Base-by-base conservation (phyloP, 2,329 filamentous ascomycete species). In the Lachnellula subtilissima region DNA sequence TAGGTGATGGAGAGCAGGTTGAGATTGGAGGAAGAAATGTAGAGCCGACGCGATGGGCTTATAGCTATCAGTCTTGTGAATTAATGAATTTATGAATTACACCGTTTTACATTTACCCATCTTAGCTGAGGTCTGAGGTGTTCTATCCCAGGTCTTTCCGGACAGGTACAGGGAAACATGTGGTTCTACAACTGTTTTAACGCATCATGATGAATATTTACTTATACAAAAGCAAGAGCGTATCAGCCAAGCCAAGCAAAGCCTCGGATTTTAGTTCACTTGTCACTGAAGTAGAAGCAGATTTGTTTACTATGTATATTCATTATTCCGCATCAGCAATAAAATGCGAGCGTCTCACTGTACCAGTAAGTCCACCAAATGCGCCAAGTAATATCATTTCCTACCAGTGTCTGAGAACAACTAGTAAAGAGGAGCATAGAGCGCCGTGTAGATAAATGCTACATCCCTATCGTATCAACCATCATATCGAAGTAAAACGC, bases 261-360 rank as follows among this genome's bases (percentile, higher is more conserved):
- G 28, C 8, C 28, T 9, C 8, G 28, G 8, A 9, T 32, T 9
- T 32, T 32, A 32, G 25, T 32, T 32, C 5, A 25, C 5, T 45
- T 40, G 22, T 25, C 37, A 35, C 22, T 22, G 1, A 45, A 22
- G 23, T 5, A n/a, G 19, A 9, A 5, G 19, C 19, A 19, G 40
- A 28, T 11, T 23, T 43, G 6, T 25, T 23, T 25, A 40, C 52
- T 56, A 56, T 54, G 52, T 56, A 55, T 61, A 56, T 61, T 64
- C 61, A 62, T 64, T 64, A 64, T 63, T 25, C 28, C 51, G 61
- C 60, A 56, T 61, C 55, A 57, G 56, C 57, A 59, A 53, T 25
- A 36, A 42, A 35, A 54, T 58, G 59, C 59, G 56, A 59, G 61
- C 57, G 54, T 60, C 42, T 39, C 35, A 50, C 46, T 45, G 52